Conservation (phyloP, 805 yeast species). For the Ogataea wickerhamii region DNA sequence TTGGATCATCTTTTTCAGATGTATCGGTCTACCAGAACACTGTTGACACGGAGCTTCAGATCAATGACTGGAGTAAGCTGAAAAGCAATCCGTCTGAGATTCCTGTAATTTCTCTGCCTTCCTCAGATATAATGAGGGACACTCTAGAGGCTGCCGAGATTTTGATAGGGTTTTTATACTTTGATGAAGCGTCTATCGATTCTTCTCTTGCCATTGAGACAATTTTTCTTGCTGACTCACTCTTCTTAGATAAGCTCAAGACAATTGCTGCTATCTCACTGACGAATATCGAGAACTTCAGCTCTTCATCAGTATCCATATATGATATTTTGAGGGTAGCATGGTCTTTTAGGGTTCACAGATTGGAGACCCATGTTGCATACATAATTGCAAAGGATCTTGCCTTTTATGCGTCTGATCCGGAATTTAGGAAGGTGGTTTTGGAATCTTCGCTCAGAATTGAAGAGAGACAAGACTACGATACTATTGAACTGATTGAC, state of each 20-base stretch:
- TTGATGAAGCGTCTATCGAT: conserved; percentile 54
- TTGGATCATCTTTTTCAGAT: conserved; percentile 44
- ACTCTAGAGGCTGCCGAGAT: conserved; percentile 34
- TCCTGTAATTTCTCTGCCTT: conserved; percentile 23
- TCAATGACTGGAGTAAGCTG: conserved; percentile 21
- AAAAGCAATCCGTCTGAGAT: conserved; percentile 10
- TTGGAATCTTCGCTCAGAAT: conserved; percentile 48
- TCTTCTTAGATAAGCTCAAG: conserved; percentile 60
- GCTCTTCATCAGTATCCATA: conserved; percentile 32
- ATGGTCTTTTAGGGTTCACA: conserved; percentile 64
- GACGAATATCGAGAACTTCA: conserved; percentile 28
- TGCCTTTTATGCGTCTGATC: conserved; percentile 32
- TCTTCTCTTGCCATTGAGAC: conserved; percentile 50
- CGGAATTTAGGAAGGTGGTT: conserved; percentile 34
- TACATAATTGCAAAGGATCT: conserved; percentile 52
- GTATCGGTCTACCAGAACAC: conserved; percentile 16
- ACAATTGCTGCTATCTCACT: conserved; percentile 55
- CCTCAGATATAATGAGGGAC: conserved; percentile 9
- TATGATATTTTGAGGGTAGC: conserved; percentile 60
- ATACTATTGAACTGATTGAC: conserved; percentile 75
- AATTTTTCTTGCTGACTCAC: conserved; percentile 54
- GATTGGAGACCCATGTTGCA: conserved; percentile 63
- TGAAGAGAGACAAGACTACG: conserved; percentile 61
- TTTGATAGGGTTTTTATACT: conserved; percentile 53
- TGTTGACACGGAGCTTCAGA: conserved; percentile 8